Evolutionary conservation across 768 basidiomycete genomes (phyloP), one percentile per base, ranked within the genome.

Genomic region (Amanita inopinata): DNA sequence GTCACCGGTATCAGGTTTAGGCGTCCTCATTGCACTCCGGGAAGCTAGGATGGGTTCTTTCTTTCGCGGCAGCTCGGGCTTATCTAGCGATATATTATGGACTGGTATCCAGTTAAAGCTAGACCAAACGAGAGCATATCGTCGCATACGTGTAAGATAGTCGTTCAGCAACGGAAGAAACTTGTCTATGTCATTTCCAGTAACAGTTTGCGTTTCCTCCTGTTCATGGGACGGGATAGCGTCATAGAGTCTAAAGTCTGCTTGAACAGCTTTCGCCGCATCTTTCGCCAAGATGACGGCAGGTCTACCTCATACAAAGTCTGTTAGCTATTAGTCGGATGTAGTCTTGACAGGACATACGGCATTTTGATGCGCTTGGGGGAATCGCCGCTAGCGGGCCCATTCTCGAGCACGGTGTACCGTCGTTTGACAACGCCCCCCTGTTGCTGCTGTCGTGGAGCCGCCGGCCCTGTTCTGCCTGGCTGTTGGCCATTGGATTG

Each of bases 111-210:
- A 25, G 33, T 22, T n/a, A 4, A 52, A 43, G 32, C 59, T 56
- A 33, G 56, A 27, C 28, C 2, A 31, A 20, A 40, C 7, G 4
- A 40, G 18, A 35, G 19, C 25, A 35, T 12, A 35, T 3, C 18
- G 7, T 31, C 4, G 58, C 74, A 32, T 47, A 84, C 86, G 48
- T 47, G 61, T 78, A 39, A 78, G 67, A 58, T 88, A 89, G 47
- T 85, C 82, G 45, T 76, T 73, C n/a, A 89, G 60, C 67, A 89
- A 66, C 0, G 85, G 80, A 33, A 84, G 46, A 53, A 89, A 87
- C 42, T 83, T 84, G 42, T 80, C 84, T 65, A 88, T 74, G 51
- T 87, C 83, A 3, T 66, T 53, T 49, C 79, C 80, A 4, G 65
- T 44, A 25, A 58, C 52, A 8, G 61, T 58, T 2, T 59, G 41